These are phyloP conservation scores for Daldinia eschscholtzii DNA, from an alignment of 2,329 filamentous ascomycete genomes.

Conservation along the genomic window DNA sequence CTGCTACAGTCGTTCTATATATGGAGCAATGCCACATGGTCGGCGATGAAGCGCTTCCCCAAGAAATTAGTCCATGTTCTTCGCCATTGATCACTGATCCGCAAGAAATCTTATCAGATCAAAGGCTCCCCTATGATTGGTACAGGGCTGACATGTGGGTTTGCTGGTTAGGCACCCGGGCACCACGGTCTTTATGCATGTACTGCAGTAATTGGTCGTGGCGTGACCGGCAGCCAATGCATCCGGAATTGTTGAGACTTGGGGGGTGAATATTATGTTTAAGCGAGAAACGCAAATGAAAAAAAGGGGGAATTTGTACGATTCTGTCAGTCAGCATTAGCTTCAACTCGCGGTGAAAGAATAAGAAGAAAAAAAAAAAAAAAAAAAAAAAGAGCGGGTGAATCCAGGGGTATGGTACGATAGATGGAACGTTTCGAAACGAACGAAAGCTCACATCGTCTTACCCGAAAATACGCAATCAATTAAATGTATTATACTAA, in stretches of 20 bases:
- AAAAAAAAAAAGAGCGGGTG: slow-evolving; percentile 32
- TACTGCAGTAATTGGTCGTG: slow-evolving; percentile 25
- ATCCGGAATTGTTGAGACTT: slow-evolving; percentile 37
- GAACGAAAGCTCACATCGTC: slow-evolving; percentile 25
- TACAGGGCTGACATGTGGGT: slow-evolving; percentile 25
- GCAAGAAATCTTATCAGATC: slow-evolving; percentile 43
- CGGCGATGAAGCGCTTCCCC: slow-evolving; percentile 2
- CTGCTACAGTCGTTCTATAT: not conserved
- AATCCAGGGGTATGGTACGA: slow-evolving; percentile 37
- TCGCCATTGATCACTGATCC: slow-evolving; percentile 4
- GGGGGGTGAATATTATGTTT: slow-evolving; percentile 19
- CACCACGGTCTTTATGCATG: not conserved
- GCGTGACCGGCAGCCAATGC: slow-evolving; percentile 41
- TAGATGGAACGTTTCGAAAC: slow-evolving; percentile 40
- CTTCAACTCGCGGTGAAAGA: slow-evolving; percentile 26
- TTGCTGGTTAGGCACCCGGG: not conserved
- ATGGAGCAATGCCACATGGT: slow-evolving; percentile 20
- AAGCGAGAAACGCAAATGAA: slow-evolving; percentile 25
- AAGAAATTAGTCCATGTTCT: not conserved
- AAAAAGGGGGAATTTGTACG: not conserved
- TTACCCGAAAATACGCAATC: not conserved
- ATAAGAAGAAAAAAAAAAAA: slow-evolving; percentile 18
- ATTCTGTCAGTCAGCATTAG: slow-evolving; percentile 3
- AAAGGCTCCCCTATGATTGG: slow-evolving; percentile 11
- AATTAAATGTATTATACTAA: not conserved